Percentiles rank a stretch among this genome's conserved stretches.
Conservation (phyloP, 805 yeast species). For the Starmerella tilneyi region DNA sequence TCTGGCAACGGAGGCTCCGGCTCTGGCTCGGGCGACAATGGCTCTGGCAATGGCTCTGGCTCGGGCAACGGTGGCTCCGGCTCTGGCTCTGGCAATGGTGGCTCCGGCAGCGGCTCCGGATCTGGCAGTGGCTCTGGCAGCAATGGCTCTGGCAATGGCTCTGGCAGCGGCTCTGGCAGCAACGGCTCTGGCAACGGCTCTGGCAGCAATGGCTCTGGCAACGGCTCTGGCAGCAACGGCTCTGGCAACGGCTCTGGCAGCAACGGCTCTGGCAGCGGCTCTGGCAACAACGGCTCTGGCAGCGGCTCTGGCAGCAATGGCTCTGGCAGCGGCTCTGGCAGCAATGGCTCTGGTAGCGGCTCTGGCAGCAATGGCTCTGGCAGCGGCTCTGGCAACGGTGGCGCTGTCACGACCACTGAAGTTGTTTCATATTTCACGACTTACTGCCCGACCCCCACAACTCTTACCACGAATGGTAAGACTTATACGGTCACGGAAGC, state of each 20-base stretch:
- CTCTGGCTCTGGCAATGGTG: not conserved
- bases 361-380: not conserved
- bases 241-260: not conserved
- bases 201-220: not conserved
- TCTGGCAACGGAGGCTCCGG: not conserved
- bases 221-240: not conserved
- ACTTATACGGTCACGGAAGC: constrained; percentile 13
- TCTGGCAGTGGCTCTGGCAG: not conserved
- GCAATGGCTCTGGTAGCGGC: not conserved
- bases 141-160: not conserved
- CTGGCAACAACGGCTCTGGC: not conserved
- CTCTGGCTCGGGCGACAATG: not conserved
- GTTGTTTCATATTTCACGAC: constrained; percentile 10
- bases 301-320: not conserved
- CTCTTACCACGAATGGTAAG: constrained; percentile 9
- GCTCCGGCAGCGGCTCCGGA: not conserved
- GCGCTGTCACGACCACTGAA: not conserved
- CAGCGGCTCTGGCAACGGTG: not conserved
- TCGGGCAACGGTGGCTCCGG: not conserved
- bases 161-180: not conserved
- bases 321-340: not conserved
- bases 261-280: not conserved
- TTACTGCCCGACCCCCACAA: constrained; percentile 10
- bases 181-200: not conserved
- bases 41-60: not conserved